Conservation (phyloP, 2,329 filamentous ascomycete species). For the Colletotrichum phormii region DNA sequence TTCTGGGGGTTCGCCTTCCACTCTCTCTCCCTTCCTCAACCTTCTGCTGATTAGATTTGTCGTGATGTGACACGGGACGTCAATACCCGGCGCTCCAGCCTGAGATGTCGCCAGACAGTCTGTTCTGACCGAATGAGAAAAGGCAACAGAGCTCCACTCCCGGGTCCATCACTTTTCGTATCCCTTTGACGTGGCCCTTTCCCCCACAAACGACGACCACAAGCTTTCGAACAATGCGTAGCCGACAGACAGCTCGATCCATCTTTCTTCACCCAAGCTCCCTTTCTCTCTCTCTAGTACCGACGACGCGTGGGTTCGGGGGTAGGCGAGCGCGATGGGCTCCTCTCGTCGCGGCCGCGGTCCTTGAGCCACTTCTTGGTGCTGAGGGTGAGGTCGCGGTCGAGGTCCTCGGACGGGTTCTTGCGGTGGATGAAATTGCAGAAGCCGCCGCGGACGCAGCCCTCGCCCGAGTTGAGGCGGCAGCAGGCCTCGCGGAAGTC, state of each 20-base stretch:
- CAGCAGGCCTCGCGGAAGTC: conserved; percentile 99
- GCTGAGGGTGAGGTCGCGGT: conserved; percentile 84
- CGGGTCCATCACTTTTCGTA: too few relatives aligned
- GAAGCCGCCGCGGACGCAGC: conserved; percentile 94
- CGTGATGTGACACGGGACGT: background rate
- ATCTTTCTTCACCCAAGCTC: background rate
- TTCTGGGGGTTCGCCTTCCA: background rate
- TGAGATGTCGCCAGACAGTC: too few relatives aligned
- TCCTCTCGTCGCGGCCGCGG: conserved; percentile 86
- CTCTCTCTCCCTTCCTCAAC: background rate
- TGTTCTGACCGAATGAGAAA: too few relatives aligned
- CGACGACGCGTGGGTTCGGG: conserved; percentile 84
- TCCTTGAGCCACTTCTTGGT: conserved; percentile 97
- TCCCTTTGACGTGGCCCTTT: too few relatives aligned
- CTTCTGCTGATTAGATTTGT: background rate
- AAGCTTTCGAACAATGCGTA: too few relatives aligned
- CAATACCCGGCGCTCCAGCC: background rate
- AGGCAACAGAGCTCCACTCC: too few relatives aligned
- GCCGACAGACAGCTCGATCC: background rate
- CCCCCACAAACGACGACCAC: too few relatives aligned
- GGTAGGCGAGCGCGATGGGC: conserved; percentile 83
- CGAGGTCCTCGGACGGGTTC: conserved; percentile 89
- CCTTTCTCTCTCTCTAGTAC: conserved; percentile 57
- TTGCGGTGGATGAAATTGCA: conserved; percentile 99
- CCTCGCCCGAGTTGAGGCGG: conserved; percentile 92